A percentile compares a stretch with the other conserved stretches of the same genome.
These are phyloP conservation scores for Podospora pseudopauciseta DNA, from an alignment of 495 filamentous ascomycete genomes.

Conservation along the genomic window DNA sequence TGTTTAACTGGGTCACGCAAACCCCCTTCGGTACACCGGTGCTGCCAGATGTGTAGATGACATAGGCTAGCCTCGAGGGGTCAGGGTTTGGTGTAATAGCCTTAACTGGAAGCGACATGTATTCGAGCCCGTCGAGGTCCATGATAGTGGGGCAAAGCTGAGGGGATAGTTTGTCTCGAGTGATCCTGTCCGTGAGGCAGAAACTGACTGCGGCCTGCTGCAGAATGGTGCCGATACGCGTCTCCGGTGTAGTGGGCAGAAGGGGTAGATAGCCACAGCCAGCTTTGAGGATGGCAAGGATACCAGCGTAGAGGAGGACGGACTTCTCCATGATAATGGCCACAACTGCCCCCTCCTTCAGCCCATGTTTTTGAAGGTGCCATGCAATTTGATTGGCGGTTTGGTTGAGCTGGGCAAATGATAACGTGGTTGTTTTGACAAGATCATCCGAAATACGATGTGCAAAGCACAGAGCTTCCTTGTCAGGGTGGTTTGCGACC, in stretches of 20 bases:
- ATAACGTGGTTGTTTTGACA: constrained; percentile 41
- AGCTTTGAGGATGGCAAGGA: constrained; percentile 67
- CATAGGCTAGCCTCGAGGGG: constrained; percentile 47
- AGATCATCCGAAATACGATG: constrained; percentile 34
- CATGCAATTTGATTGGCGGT: constrained; percentile 63
- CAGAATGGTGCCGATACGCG: constrained; percentile 54
- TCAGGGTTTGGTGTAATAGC: constrained; percentile 34
- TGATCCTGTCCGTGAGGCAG: constrained; percentile 42
- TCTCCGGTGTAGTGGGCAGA: constrained; percentile 56
- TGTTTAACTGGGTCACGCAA: constrained; percentile 62
- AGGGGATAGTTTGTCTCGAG: constrained; percentile 18
- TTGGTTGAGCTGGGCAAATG: constrained; percentile 60
- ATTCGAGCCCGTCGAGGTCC: constrained; percentile 31
- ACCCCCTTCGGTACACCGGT: constrained; percentile 69
- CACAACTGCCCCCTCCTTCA: constrained; percentile 52
- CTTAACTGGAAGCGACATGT: constrained; percentile 20
- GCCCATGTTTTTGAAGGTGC: constrained; percentile 46
- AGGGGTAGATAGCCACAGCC: constrained; percentile 74
- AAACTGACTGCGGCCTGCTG: constrained; percentile 45
- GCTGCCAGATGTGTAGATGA: constrained; percentile 64
- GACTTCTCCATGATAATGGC: constrained; percentile 71
- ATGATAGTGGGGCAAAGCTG: constrained; percentile 32
- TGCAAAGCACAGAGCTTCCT: constrained; percentile 59
- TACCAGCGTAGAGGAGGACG: constrained; percentile 60
- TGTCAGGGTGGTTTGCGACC: constrained; percentile 45